phyloP scores from a whole-genome alignment of 257 asterid species.

The Echium plantagineum region DNA sequence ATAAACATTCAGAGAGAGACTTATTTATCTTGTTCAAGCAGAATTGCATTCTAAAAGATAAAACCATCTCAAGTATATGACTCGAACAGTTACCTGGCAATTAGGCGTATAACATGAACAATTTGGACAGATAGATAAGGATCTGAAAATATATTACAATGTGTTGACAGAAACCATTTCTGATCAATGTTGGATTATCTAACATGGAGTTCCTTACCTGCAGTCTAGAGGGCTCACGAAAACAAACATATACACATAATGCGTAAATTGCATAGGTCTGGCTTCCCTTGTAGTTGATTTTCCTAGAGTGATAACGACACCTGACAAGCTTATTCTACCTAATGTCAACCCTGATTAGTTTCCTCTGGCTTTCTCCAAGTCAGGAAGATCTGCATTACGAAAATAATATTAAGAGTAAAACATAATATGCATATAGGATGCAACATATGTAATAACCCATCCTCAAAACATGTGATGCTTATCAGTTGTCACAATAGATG shows the following conservation, averaged over 20 bases:
- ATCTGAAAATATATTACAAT: background rate
- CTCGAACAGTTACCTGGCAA: no score
- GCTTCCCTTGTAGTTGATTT: background rate
- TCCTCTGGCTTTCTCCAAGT: conserved; percentile 71
- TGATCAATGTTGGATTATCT: background rate
- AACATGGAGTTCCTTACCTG: background rate
- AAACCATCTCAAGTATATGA: background rate
- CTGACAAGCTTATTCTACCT: background rate
- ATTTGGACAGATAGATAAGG: no score
- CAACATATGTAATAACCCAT: background rate
- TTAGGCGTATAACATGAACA: no score
- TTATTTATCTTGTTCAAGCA: no score
- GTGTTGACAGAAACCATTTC: background rate
- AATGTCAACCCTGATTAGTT: background rate
- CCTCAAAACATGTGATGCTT: background rate
- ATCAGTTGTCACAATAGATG: background rate
- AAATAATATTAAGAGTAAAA: background rate
- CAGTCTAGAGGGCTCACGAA: background rate
- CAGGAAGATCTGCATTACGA: conserved; percentile 67
- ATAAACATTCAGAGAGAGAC: no score
- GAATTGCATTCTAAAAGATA: no score
- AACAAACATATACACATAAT: background rate
- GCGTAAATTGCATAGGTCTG: background rate
- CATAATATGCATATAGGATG: background rate
- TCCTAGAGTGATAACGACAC: background rate